These are phyloP conservation scores for Borovskyia barvae DNA, from an alignment of 208 protist genomes.

Conservation along the genomic window DNA sequence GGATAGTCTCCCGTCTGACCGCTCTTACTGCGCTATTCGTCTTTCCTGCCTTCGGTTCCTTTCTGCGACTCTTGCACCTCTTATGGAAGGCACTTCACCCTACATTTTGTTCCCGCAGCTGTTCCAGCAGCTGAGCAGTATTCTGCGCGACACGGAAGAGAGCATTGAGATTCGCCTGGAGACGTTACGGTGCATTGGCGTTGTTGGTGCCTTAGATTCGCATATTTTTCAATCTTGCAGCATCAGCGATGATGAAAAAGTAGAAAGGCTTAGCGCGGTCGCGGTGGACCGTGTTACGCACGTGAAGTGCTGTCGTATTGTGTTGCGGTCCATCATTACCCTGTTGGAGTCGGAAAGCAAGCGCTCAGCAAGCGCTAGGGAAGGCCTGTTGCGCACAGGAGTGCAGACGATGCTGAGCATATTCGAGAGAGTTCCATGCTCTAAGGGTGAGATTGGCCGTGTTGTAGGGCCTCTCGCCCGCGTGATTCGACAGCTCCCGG, in stretches of 20 bases:
- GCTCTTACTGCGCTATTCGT: slow-evolving; percentile 44
- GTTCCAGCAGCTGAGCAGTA: slow-evolving; percentile 56
- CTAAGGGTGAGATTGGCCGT: slow-evolving; percentile 54
- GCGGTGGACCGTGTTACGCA: slow-evolving; percentile 49
- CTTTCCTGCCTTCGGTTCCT: slow-evolving; percentile 79
- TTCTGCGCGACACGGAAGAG: slow-evolving; percentile 68
- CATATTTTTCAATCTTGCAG: slow-evolving; percentile 69
- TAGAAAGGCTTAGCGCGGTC: slow-evolving; percentile 15
- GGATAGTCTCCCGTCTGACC: slow-evolving; percentile 53
- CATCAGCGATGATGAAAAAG: slow-evolving; percentile 35
- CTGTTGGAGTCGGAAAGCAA: slow-evolving; percentile 57
- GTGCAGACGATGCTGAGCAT: slow-evolving; percentile 83
- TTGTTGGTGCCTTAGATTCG: slow-evolving; percentile 77
- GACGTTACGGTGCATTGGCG: slow-evolving; percentile 70
- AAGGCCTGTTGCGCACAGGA: slow-evolving; percentile 47
- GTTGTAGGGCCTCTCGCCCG: slow-evolving; percentile 61
- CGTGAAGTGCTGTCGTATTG: slow-evolving; percentile 68
- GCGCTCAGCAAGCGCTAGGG: slow-evolving; percentile 37
- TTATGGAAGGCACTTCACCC: slow-evolving; percentile 54
- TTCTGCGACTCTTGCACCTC: slow-evolving; percentile 56
- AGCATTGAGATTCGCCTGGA: slow-evolving; percentile 74
- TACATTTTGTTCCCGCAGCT: slow-evolving; percentile 76
- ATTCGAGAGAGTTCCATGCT: slow-evolving; percentile 60
- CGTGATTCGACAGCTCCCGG: slow-evolving; percentile 46
- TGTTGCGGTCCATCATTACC: slow-evolving; percentile 55